Base-by-base conservation (phyloP, 768 basidiomycete species). In the Scleroderma bovista region DNA sequence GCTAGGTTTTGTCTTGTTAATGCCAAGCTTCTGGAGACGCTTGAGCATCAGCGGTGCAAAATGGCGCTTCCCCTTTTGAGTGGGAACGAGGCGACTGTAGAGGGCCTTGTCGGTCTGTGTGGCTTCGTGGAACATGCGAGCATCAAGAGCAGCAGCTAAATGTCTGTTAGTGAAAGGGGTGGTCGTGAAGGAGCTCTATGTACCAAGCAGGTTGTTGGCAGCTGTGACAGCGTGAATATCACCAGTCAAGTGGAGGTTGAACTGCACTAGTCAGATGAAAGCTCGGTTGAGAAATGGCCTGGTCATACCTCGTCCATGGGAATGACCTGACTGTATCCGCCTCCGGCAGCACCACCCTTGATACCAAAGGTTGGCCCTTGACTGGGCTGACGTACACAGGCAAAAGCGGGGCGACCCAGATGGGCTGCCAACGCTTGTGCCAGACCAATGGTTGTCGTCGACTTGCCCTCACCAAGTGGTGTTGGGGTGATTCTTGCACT, bases 291-390 rank as follows among this genome's bases (percentile, higher is more conserved):
- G 26, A n/a, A n/a, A n/a, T 31, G 23, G 19, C 31, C 48, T 24
- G 4, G 15, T 52, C 67, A 47, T 55, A 88, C 88, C 74, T 97
- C 95, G 62, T 97, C 95, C 95, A 98, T 97, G 37, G 95, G 95
- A 70, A 98, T 98, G 61, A 99, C 90, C 65, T 96, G 94, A 65
- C 91, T 93, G 74, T 98, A 99, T 46, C 95, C 95, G 53, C 95
- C 95, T 36, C 96, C 95, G 38, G 95, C 95, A 33, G 95, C 95
- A 60, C 95, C 96, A 57, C 95, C 95, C 70, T 99, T 99, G 75
- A 99, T 96, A 58, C 95, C 95, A 65, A 98, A 99, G 0, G 95
- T 98, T 31, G 95, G 95, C 12, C 96, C 95, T 69, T 99, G 95
- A 72, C 92, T 93, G 4, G 96, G 96, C 65, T 99, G 96, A 48